These are phyloP conservation scores for Medicago arabica DNA, from an alignment of 306 rosid genomes.

Conservation along the genomic window DNA sequence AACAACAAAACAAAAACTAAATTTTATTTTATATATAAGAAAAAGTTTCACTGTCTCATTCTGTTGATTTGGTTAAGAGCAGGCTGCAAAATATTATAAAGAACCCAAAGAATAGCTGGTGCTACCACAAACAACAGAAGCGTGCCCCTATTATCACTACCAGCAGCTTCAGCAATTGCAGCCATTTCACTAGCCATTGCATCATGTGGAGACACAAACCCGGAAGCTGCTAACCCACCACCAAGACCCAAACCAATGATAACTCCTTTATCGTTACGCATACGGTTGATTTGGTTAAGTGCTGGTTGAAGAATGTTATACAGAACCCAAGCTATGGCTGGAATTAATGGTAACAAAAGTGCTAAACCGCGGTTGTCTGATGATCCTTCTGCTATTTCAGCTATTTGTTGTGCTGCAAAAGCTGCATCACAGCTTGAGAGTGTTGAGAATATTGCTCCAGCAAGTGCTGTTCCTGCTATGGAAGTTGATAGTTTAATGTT, in stretches of 20 bases:
- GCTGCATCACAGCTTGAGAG: slow-evolving; percentile 64
- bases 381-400: slow-evolving; percentile 70
- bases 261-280: slow-evolving; percentile 69
- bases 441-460: slow-evolving; percentile 79
- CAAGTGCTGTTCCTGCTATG: slow-evolving; percentile 68
- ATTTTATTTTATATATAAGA: not conserved
- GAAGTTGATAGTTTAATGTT: slow-evolving; percentile 41
- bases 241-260: slow-evolving; percentile 63
- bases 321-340: slow-evolving; percentile 91
- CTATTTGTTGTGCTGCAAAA: slow-evolving; percentile 80
- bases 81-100: slow-evolving; percentile 85
- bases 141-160: slow-evolving; percentile 69
- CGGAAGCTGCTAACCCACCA: slow-evolving; percentile 69
- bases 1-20: not conserved
- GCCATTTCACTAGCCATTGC: slow-evolving; percentile 67
- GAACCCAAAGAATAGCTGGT: slow-evolving; percentile 89
- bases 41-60: slow-evolving; percentile 67
- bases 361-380: slow-evolving; percentile 82
- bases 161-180: slow-evolving; percentile 54
- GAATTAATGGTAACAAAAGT: slow-evolving; percentile 71
- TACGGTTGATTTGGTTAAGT: slow-evolving; percentile 82
- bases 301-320: slow-evolving; percentile 92
- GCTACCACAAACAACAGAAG: slow-evolving; percentile 79
- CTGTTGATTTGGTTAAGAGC: slow-evolving; percentile 87
- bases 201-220: slow-evolving; percentile 53